These are phyloP conservation scores for Beauveria scarabaeidicola DNA, from an alignment of 2,329 filamentous ascomycete species.

Conservation along the genomic window DNA sequence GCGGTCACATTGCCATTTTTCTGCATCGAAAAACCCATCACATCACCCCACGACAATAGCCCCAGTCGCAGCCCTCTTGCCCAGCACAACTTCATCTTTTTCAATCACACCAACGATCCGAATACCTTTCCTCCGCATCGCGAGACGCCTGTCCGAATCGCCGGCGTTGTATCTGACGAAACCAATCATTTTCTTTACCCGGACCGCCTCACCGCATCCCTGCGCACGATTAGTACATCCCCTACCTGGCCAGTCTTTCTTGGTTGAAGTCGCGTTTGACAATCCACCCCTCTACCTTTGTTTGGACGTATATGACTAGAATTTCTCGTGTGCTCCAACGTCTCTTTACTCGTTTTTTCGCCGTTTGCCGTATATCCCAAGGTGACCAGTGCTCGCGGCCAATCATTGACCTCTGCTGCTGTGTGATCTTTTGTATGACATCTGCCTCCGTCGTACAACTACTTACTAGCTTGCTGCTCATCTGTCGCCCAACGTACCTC, in stretches of 20 bases:
- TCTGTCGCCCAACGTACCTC: neutral
- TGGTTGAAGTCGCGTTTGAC: neutral
- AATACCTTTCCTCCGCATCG: neutral
- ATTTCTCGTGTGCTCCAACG: constrained; percentile 3
- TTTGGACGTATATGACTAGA: constrained; percentile 7
- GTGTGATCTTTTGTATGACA: constrained; percentile 8
- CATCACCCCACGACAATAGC: neutral
- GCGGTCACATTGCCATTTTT: constrained; percentile 7
- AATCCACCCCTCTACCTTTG: neutral
- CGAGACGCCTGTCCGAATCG: neutral
- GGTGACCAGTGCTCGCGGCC: constrained; percentile 3
- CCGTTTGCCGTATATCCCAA: neutral
- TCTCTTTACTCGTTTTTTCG: neutral
- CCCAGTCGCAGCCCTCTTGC: neutral
- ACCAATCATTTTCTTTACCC: too few species aligned
- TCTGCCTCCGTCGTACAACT: neutral
- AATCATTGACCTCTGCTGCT: neutral
- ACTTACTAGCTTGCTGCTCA: neutral
- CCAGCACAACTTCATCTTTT: neutral
- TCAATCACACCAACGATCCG: neutral
- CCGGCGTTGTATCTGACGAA: neutral
- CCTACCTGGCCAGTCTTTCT: neutral
- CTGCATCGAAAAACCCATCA: neutral
- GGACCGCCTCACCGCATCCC: neutral
- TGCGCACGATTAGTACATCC: constrained; percentile 4